phyloP scores from a whole-genome alignment of 257 asterid genomes.

The Solanum chilense region DNA sequence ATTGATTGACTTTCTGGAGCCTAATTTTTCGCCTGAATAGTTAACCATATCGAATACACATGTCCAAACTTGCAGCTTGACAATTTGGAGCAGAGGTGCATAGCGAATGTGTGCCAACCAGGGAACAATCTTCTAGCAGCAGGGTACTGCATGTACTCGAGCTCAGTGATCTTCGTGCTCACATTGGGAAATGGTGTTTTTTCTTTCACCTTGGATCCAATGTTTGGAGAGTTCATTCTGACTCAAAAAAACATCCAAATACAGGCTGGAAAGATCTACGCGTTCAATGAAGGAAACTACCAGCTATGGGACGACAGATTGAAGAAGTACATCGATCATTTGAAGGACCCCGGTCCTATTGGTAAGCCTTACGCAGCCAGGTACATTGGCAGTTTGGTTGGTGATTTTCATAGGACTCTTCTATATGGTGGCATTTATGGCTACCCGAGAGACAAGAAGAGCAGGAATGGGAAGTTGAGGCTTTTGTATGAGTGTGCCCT shows the following conservation, averaged over 20 bases:
- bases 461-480: conserved; percentile 61
- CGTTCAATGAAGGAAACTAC: conserved; percentile 86
- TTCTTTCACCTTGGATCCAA: conserved; percentile 55
- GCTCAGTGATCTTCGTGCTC: conserved; percentile 60
- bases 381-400: conserved; percentile 69
- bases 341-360: conserved; percentile 57
- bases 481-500: conserved; percentile 87
- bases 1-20: not conserved
- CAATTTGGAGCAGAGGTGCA: conserved; percentile 46
- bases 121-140: conserved; percentile 83
- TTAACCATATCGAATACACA: not conserved
- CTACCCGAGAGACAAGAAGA: conserved; percentile 54
- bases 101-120: conserved; percentile 72
- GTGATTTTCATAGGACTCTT: conserved; percentile 68
- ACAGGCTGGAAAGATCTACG: conserved; percentile 48
- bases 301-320: conserved; percentile 63
- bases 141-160: conserved; percentile 79
- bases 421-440: conserved; percentile 76
- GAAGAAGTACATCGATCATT: conserved; percentile 56
- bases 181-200: conserved; percentile 65
- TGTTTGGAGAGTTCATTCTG: conserved; percentile 60
- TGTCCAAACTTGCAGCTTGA: conserved; percentile 34
- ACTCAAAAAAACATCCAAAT: conserved; percentile 65
- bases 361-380: conserved; percentile 76
- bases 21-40: not conserved